Evolutionary conservation across 805 yeast species (phyloP).

Genomic region (Yamadazyma sp.): DNA sequence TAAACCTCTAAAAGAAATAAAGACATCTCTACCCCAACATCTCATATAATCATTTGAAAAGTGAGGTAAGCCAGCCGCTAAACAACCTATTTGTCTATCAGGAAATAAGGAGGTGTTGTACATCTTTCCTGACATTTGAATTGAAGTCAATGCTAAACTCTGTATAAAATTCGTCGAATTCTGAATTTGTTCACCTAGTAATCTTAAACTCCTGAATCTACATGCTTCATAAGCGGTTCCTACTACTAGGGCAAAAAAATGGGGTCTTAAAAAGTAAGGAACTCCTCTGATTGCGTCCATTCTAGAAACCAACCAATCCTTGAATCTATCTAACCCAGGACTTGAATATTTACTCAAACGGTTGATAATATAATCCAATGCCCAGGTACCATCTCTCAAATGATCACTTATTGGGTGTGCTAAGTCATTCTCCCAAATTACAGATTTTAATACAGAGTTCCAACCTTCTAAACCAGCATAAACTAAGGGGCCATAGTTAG

Average conservation of each 20-base stretch:
- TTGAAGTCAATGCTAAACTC: constrained; percentile 71
- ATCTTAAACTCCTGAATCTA: constrained; percentile 59
- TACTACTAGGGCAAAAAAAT: constrained; percentile 79
- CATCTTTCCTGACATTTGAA: constrained; percentile 81
- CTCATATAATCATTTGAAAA: constrained; percentile 89
- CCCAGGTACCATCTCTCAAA: constrained; percentile 84
- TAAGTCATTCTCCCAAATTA: constrained; percentile 68
- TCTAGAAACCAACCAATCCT: constrained; percentile 67
- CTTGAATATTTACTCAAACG: constrained; percentile 59
- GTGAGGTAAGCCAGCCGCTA: constrained; percentile 97
- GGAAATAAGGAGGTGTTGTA: constrained; percentile 76
- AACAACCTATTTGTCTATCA: constrained; percentile 54
- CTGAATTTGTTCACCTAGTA: constrained; percentile 54
- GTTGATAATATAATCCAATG: constrained; percentile 67
- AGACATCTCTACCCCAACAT: constrained; percentile 98
- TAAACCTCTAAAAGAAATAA: constrained; percentile 81
- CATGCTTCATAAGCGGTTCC: constrained; percentile 85
- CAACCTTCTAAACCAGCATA: constrained; percentile 96
- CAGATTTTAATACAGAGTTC: constrained; percentile 62
- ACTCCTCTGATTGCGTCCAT: constrained; percentile 58
- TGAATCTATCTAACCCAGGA: constrained; percentile 52
- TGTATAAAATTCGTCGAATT: constrained; percentile 72
- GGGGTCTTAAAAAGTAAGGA: constrained; percentile 82
- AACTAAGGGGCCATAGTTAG: constrained; percentile 66
- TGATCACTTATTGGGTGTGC: constrained; percentile 84